Evolutionary conservation across 139 green algal genomes (phyloP), one percentile per base, ranked within the genome.

Genomic region (Ulvella scutata): DNA sequence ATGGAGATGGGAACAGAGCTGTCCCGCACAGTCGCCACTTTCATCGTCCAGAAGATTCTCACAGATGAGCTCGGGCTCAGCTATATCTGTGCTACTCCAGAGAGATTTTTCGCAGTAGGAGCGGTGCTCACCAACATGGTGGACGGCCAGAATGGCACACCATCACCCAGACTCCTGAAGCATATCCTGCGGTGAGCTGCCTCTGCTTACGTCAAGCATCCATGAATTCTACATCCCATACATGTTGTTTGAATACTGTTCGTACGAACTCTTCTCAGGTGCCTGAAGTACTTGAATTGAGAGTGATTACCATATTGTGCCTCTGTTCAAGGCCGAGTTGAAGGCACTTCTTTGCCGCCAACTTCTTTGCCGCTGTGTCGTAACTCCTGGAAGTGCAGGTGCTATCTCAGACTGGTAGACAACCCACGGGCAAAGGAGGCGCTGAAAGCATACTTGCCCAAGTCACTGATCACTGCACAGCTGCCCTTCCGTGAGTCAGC

Each of bases 31-130:
- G 95, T 98, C 29, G 95, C 95, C n/a, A 99, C 95, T 23, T 99
- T 99, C 81, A 99, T 99, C 61, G 93, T 99, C 37, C 95, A 99
- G 81, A 99, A 99, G 74, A 99, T 99, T 39, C 83, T 99, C 73
- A 81, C 96, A 6, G 95, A 99, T 75, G 89, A 96, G 85, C 90
- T 94, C 38, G 95, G 95, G 34, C 82, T 99, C 34, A 86, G 87
- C 76, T 99, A 99, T 86, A 95, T 99, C 72, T 99, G 95, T 75
- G 93, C 93, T 23, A 99, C 95, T 17, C 94, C 95, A 3, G 95
- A 98, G 87, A 88, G 95, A 43, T 99, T 99, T 82, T 98, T 98
- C 74, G 94, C 94, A 1, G 95, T 99, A 4, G 89, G 91, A 7
- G 89, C 91, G 0, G 93, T 97, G 59, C 82, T 99, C 43, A 86